Evolutionary conservation across 352 stramenopile genomes (phyloP), one percentile per base, ranked within the genome.

Genomic region (Globisporangium echinulatum): DNA sequence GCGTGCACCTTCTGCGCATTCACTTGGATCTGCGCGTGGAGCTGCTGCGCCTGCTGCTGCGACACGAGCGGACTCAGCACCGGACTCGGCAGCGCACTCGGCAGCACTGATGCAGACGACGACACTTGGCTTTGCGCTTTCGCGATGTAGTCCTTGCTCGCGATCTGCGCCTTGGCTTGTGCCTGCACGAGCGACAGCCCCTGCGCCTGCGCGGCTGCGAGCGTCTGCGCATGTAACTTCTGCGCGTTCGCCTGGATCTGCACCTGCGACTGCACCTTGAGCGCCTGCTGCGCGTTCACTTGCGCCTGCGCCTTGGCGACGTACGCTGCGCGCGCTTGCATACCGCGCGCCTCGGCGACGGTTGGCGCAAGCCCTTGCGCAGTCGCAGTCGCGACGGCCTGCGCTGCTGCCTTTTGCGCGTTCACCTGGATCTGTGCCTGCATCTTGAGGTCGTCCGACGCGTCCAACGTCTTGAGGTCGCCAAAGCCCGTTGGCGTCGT

Each of bases 1-100:
- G 85, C 85, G 44, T 96, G 85, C 14, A 96, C 85, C 49, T 94
- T 96, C 52, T 96, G 85, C 36, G 85, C 87, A 55, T 96, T 96
- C 13, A 93, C 79, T 70, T 96, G 85, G 59, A 96, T 94, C 47
- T 95, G 85, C 7, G 85, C 85, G 58, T 94, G 83, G 37, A 95
- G 66, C 54, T 96, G 83, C 59, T 92, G 83, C 7, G 86, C 86
- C 58, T 96, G 84, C 46, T 96, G 86, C 61, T 89, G 82, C 7
- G 79, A 82, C 25, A 85, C 75, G 25, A 89, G 61, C 13, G 83
- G 63, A 14, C 54, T 87, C 38, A 88, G 77, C 10, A 72, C 59
- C 15, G 80, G 64, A 54, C 64, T 79, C 1, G 79, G 72, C 40
- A 91, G 53, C 10, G 79, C 61, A 33, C 66, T 79, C 55, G 82